Percentiles rank a stretch among this genome's conserved stretches.
Evolutionary conservation across 805 yeast species (phyloP).

Genomic region (Ogataea wickerhamii): DNA sequence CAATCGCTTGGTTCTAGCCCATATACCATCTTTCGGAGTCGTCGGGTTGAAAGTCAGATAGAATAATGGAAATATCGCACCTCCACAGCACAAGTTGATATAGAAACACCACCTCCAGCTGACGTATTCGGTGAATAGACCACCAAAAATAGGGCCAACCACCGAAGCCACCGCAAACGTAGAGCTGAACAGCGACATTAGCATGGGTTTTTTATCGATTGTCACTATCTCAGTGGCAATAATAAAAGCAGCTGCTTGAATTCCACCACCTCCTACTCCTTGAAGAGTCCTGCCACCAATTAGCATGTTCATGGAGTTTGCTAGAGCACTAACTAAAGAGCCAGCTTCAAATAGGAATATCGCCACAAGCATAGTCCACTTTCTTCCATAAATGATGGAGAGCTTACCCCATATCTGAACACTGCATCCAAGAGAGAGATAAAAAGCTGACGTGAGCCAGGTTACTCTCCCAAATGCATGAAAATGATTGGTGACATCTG

Average conservation of each 20-base stretch:
- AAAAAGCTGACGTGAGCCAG: conserved; percentile 56
- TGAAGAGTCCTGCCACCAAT: conserved; percentile 70
- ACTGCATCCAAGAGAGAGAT: conserved; percentile 50
- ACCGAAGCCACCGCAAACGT: conserved; percentile 50
- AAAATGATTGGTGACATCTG: conserved; percentile 48
- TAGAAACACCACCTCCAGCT: conserved; percentile 79
- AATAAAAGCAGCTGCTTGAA: conserved; percentile 53
- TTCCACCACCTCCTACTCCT: conserved; percentile 72
- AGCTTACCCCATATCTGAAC: conserved; percentile 57
- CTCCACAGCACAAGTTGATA: conserved; percentile 64
- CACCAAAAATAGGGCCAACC: conserved; percentile 64
- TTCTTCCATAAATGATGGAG: conserved; percentile 56
- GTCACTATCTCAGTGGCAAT: conserved; percentile 57
- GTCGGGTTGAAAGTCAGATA: conserved; percentile 46
- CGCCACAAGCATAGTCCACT: conserved; percentile 44
- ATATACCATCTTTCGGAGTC: conserved; percentile 35
- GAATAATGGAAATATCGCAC: conserved; percentile 39
- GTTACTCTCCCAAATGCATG: conserved; percentile 48
- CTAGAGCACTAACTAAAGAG: conserved; percentile 53
- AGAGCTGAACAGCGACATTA: conserved; percentile 37
- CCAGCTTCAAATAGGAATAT: conserved; percentile 58
- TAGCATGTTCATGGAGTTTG: conserved; percentile 53
- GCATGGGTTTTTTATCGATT: conserved; percentile 35
- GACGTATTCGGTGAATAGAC: conserved; percentile 51
- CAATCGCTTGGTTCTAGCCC: conserved; percentile 37